A percentile compares a stretch with the other conserved stretches of the same genome.
phyloP scores from a whole-genome alignment of 805 yeast genomes.

The Ogataea angusta region DNA sequence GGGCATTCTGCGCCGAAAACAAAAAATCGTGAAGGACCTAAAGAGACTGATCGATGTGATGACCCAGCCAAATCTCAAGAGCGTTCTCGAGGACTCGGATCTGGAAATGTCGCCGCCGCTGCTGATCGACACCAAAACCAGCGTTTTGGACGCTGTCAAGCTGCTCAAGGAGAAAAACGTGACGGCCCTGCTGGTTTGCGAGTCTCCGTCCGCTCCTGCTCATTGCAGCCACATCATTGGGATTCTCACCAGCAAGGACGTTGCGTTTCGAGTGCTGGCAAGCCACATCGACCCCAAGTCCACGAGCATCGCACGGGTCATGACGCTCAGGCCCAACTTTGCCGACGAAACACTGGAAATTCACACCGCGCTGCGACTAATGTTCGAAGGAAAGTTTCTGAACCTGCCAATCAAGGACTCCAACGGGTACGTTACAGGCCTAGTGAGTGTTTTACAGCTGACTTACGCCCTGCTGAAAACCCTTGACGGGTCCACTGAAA shows the following conservation, averaged over 20 bases:
- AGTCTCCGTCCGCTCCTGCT: conserved; percentile 18
- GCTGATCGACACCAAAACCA: conserved; percentile 35
- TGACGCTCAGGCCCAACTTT: conserved; percentile 46
- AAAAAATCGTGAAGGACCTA: conserved; percentile 34
- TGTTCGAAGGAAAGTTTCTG: conserved; percentile 46
- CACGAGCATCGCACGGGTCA: conserved; percentile 40
- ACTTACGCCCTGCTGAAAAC: conserved; percentile 40
- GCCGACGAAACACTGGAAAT: conserved; percentile 38
- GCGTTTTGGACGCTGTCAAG: conserved; percentile 38
- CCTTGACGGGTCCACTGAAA: conserved; percentile 28
- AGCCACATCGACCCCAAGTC: conserved; percentile 33
- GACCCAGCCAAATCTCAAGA: conserved; percentile 40
- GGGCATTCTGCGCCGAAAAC: conserved; percentile 26
- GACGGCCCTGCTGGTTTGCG: conserved; percentile 41
- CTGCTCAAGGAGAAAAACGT: conserved; percentile 37
- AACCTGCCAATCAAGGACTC: conserved; percentile 40
- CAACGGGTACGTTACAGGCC: conserved; percentile 34
- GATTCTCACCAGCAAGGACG: conserved; percentile 45
- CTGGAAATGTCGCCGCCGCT: conserved; percentile 31
- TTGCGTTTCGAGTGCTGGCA: conserved; percentile 41
- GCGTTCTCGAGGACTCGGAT: conserved; percentile 27
- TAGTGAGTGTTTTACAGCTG: conserved; percentile 42
- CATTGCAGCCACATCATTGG: conserved; percentile 39
- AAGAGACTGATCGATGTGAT: conserved; percentile 36
- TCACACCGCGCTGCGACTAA: conserved; percentile 42